Conservation (phyloP, 768 basidiomycete species). For the Mycena kentingensis region DNA sequence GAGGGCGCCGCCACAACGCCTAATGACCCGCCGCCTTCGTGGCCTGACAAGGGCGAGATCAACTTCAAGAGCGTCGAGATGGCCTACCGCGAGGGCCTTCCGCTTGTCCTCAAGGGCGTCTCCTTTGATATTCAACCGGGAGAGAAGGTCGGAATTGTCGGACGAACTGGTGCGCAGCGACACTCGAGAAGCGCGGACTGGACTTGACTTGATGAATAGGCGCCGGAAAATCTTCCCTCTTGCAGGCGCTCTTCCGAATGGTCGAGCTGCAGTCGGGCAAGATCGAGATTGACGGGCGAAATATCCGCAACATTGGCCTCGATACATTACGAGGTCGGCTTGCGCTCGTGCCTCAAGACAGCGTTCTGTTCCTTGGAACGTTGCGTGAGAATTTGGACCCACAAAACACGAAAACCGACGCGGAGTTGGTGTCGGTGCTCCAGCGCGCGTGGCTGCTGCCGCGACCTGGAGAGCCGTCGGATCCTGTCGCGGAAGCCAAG, state of each 20-base stretch:
- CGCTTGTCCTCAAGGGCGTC: conserved; percentile 63
- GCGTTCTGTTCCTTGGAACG: conserved; percentile 53
- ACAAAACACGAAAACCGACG: conserved; percentile 53
- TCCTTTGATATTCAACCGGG: conserved; percentile 57
- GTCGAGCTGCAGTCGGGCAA: conserved; percentile 60
- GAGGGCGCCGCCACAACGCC: conserved; percentile 51
- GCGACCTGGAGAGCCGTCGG: conserved; percentile 40
- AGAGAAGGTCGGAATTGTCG: conserved; percentile 61
- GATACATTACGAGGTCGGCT: conserved; percentile 53
- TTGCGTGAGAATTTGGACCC: conserved; percentile 60
- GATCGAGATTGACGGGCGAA: conserved; percentile 58
- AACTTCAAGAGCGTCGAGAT: conserved; percentile 58
- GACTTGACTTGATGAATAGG: too few relatives aligned
- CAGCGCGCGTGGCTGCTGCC: conserved; percentile 64
- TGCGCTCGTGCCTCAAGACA: conserved; percentile 72
- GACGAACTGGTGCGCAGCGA: conserved; percentile 50
- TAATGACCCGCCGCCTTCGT: conserved; percentile 48
- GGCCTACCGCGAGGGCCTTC: conserved; percentile 62
- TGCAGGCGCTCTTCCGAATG: conserved; percentile 60
- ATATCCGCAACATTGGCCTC: conserved; percentile 57
- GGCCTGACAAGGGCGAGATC: conserved; percentile 56
- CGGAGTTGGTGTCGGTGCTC: conserved; percentile 61
- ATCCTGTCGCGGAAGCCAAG: conserved; percentile 59
- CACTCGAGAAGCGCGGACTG: too few relatives aligned
- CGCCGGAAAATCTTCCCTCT: conserved; percentile 60